Evolutionary conservation across 2,329 filamentous ascomycete genomes (phyloP).

Genomic region (Xylariaceae sp.): DNA sequence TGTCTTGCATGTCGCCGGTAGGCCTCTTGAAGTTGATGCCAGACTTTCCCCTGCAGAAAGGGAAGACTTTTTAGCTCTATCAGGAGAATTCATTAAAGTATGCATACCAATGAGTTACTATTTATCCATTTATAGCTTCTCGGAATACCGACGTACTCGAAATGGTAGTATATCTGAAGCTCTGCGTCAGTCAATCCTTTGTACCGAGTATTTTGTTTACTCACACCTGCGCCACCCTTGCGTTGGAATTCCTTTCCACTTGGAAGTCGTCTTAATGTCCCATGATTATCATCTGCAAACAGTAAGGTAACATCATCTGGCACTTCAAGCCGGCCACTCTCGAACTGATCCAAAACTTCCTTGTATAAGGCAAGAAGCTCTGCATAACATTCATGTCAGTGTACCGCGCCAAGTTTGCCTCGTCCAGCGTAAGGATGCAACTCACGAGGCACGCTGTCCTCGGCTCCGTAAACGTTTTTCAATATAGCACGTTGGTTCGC

Average conservation of each 20-base stretch:
- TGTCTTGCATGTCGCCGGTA: slow-evolving; percentile 51
- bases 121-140: slow-evolving; percentile 62
- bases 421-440: too few relatives aligned
- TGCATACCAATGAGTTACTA: too few relatives aligned
- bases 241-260: slow-evolving; percentile 48
- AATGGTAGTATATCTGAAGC: slow-evolving; percentile 56
- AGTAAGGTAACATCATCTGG: slow-evolving; percentile 59
- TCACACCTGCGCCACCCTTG: slow-evolving; percentile 53
- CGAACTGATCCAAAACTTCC: slow-evolving; percentile 67
- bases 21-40: slow-evolving; percentile 61
- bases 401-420: too few relatives aligned
- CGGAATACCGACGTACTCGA: slow-evolving; percentile 53
- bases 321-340: slow-evolving; percentile 55
- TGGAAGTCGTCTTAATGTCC: slow-evolving; percentile 55
- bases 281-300: slow-evolving; percentile 62
- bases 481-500: slow-evolving; percentile 56
- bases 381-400: too few relatives aligned
- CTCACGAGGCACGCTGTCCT: slow-evolving; percentile 55
- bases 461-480: slow-evolving; percentile 48
- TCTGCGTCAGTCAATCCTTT: too few relatives aligned
- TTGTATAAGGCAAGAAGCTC: too few relatives aligned
- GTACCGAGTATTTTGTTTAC: too few relatives aligned
- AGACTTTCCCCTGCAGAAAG: slow-evolving; percentile 60
- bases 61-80: too few relatives aligned
- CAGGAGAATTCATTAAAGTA: too few relatives aligned